Conservation (phyloP, 805 yeast genomes). For the Middelhovenomyces tepae region DNA sequence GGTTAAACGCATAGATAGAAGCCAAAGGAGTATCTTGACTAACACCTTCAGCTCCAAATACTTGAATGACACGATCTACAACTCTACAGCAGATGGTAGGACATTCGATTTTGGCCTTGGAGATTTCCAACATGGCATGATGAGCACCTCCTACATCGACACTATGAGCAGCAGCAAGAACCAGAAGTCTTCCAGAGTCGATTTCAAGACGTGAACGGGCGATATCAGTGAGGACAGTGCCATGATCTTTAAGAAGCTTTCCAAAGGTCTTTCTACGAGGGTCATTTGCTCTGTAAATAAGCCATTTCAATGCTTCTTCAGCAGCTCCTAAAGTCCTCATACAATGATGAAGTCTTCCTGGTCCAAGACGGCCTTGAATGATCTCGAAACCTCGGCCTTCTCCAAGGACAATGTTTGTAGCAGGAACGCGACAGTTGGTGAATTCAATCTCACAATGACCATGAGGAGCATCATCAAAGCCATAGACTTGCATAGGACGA, state of each 20-base stretch:
- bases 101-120: slow-evolving; percentile 55
- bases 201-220: slow-evolving; percentile 48
- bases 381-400: slow-evolving; percentile 54
- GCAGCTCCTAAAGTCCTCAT: slow-evolving; percentile 58
- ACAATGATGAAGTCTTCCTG: slow-evolving; percentile 65
- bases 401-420: slow-evolving; percentile 36
- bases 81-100: slow-evolving; percentile 46
- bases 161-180: slow-evolving; percentile 51
- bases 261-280: slow-evolving; percentile 46
- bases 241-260: slow-evolving; percentile 40
- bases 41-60: slow-evolving; percentile 58
- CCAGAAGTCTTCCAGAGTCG: slow-evolving; percentile 45
- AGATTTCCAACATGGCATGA: slow-evolving; percentile 45
- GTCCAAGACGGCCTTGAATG: slow-evolving; percentile 57
- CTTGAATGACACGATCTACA: slow-evolving; percentile 55
- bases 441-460: slow-evolving; percentile 59
- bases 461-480: slow-evolving; percentile 63
- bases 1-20: slow-evolving; percentile 39
- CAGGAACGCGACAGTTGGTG: slow-evolving; percentile 39
- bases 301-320: slow-evolving; percentile 42
- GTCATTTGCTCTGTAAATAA: slow-evolving; percentile 39
- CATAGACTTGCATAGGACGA: slow-evolving; percentile 47
- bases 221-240: slow-evolving; percentile 38
- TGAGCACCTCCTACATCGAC: slow-evolving; percentile 48
- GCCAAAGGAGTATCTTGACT: slow-evolving; percentile 55